phyloP scores from a whole-genome alignment of 164 flowering plant species.

The Umbilicus rupestris region DNA sequence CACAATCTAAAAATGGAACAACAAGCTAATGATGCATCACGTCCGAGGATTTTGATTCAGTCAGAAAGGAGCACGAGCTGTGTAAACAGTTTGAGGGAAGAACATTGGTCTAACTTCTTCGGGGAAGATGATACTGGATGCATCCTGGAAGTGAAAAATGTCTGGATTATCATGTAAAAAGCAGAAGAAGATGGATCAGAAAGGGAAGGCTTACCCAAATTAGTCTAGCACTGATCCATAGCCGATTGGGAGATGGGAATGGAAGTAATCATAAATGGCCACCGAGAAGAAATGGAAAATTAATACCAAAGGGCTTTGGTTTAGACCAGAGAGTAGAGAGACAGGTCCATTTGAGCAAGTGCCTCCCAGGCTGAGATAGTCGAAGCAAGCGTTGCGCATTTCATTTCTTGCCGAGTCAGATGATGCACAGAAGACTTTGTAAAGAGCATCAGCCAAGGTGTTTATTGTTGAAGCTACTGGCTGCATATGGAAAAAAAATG shows the following conservation, averaged over 20 bases:
- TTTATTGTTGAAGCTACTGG: slow-evolving; percentile 19
- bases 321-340: slow-evolving; percentile 17
- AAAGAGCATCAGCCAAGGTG: slow-evolving; percentile 16
- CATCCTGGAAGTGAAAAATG: slow-evolving; percentile 7
- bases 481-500: slow-evolving; percentile 6
- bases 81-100: slow-evolving; percentile 15
- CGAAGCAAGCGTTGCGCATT: slow-evolving; percentile 16
- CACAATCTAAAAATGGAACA: too few relatives aligned
- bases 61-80: too few relatives aligned
- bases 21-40: too few relatives aligned
- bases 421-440: slow-evolving; percentile 17
- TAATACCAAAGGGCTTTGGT: slow-evolving; percentile 11
- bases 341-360: slow-evolving; percentile 12
- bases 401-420: slow-evolving; percentile 14
- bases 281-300: slow-evolving; percentile 16
- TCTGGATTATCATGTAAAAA: not conserved
- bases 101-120: slow-evolving; percentile 19
- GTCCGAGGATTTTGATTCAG: too few relatives aligned
- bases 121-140: slow-evolving; percentile 16
- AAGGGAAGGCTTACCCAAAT: slow-evolving; percentile 4
- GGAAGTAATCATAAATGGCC: slow-evolving; percentile 13
- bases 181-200: not conserved
- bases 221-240: slow-evolving; percentile 12
- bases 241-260: slow-evolving; percentile 11
- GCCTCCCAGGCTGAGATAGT: slow-evolving; percentile 17